Evolutionary conservation across 495 filamentous ascomycete genomes (phyloP).

Genomic region (Terfezia boudieri): DNA sequence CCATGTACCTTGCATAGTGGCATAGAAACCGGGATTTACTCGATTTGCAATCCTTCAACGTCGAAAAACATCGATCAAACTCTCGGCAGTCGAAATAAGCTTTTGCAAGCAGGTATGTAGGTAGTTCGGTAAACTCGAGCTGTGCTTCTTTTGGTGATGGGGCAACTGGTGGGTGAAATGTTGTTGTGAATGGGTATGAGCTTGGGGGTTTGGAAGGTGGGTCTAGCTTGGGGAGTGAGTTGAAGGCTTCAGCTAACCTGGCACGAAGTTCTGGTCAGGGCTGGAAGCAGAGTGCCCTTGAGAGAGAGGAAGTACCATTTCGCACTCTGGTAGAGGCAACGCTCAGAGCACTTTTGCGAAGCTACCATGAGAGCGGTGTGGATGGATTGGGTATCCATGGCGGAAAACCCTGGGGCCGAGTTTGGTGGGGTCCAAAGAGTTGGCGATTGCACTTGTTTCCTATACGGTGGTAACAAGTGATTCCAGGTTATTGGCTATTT

Average conservation of each 20-base stretch:
- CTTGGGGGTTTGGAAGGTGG: slow-evolving; percentile 14
- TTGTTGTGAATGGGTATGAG: slow-evolving; percentile 21
- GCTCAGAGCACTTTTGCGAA: slow-evolving; percentile 71
- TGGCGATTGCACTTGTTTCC: no score
- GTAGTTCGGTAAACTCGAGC: slow-evolving; percentile 59
- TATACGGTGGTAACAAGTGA: no score
- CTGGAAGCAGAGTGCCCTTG: not conserved
- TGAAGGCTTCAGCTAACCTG: slow-evolving; percentile 89
- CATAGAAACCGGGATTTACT: slow-evolving; percentile 42
- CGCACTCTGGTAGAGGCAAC: slow-evolving; percentile 85
- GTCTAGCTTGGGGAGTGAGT: slow-evolving; percentile 37
- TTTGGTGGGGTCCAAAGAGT: no score
- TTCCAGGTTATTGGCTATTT: no score
- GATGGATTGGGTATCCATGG: not conserved
- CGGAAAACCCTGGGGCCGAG: no score
- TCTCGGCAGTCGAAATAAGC: slow-evolving; percentile 91
- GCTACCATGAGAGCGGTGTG: slow-evolving; percentile 49
- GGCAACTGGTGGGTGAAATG: slow-evolving; percentile 5
- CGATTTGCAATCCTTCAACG: slow-evolving; percentile 21
- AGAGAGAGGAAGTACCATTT: slow-evolving; percentile 49
- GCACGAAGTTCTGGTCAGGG: slow-evolving; percentile 1
- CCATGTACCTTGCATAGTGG: slow-evolving; percentile 75
- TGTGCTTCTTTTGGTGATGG: slow-evolving; percentile 42
- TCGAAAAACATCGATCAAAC: slow-evolving; percentile 78
- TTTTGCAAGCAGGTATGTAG: slow-evolving; percentile 75